Conservation (phyloP, 139 green algal species). For the Micractinium conductrix region DNA sequence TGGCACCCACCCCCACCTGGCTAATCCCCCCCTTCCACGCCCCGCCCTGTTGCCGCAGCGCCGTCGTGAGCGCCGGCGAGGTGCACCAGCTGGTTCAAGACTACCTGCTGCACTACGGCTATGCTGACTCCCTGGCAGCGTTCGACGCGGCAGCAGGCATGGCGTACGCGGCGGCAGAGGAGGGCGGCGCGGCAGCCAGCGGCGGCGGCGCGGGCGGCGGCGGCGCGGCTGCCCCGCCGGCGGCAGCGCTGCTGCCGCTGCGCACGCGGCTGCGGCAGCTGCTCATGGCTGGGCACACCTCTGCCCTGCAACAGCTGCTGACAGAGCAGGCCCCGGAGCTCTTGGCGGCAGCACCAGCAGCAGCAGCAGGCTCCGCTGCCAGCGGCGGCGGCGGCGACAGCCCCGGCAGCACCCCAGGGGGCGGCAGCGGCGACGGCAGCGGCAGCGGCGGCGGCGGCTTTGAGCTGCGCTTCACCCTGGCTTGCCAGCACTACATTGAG, state of each 20-base stretch:
- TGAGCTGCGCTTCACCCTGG: constrained; percentile 68
- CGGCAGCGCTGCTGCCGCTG: neutral
- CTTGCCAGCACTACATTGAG: constrained; percentile 85
- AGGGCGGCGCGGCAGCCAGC: neutral
- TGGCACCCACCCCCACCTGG: neutral
- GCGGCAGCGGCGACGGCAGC: neutral
- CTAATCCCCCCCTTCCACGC: neutral
- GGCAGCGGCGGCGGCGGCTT: constrained; percentile 15
- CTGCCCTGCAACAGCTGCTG: constrained; percentile 46
- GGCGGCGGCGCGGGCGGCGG: neutral
- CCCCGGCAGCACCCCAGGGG: neutral
- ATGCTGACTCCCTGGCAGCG: constrained; percentile 73
- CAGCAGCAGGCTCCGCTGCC: too few species aligned
- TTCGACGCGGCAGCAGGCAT: constrained; percentile 67
- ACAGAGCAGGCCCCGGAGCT: constrained; percentile 3
- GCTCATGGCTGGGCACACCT: constrained; percentile 59
- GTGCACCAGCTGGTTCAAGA: constrained; percentile 77
- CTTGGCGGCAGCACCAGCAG: neutral
- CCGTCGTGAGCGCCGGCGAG: constrained; percentile 42
- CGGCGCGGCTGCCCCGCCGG: neutral
- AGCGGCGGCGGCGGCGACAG: neutral
- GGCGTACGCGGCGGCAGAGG: neutral
- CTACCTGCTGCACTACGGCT: constrained; percentile 88
- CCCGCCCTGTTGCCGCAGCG: constrained; percentile 23
- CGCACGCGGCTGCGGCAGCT: constrained; percentile 11